Percentiles rank a stretch among this genome's conserved stretches.
Conservation (phyloP, 169 alveolate species). For the Plasmodium chabaudi region DNA sequence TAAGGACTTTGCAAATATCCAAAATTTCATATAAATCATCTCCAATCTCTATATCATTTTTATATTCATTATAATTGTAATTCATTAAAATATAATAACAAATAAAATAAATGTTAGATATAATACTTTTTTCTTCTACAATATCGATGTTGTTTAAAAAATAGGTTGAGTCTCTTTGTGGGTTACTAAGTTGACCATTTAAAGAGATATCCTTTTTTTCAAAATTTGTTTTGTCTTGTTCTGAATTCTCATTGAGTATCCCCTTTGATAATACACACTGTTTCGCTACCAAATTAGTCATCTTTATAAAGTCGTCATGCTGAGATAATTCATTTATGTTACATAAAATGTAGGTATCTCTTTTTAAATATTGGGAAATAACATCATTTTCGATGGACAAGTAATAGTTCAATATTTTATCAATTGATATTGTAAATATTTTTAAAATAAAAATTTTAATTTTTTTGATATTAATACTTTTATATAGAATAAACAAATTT, state of each 20-base stretch:
- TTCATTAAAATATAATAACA: constrained; percentile 29
- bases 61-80: neutral
- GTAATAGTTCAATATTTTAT: constrained; percentile 12
- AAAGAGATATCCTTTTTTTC: neutral
- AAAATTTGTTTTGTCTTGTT: neutral
- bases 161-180: neutral
- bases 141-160: too few species aligned
- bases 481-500: constrained; percentile 30
- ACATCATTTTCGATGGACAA: neutral
- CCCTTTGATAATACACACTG: neutral
- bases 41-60: neutral
- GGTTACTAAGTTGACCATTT: neutral
- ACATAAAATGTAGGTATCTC: neutral
- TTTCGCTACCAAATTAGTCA: neutral
- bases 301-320: neutral
- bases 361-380: neutral
- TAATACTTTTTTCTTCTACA: constrained; percentile 5
- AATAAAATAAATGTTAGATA: constrained; percentile 37
- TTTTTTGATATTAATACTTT: constrained; percentile 11
- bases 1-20: constrained; percentile 21
- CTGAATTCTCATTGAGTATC: neutral
- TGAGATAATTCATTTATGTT: neutral
- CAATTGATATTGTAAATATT: constrained; percentile 15
- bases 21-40: constrained; percentile 11
- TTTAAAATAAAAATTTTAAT: constrained; percentile 23